Evolutionary conservation across 768 basidiomycete genomes (phyloP).

Genomic region (Auricularia heimuer): DNA sequence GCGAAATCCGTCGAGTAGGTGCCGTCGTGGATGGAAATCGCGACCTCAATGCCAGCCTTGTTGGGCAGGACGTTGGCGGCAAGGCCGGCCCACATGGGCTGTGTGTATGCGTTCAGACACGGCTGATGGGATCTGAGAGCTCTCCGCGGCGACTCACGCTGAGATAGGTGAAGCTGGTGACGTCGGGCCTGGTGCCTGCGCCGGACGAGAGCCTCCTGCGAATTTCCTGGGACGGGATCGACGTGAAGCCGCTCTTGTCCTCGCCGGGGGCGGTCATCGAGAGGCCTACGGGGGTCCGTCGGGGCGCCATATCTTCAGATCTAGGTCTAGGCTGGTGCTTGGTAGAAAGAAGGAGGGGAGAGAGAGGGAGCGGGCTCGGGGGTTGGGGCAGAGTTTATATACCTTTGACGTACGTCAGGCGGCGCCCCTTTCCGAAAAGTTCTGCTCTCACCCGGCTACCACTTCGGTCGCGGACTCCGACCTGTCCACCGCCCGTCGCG

Average conservation of each 20-base stretch:
- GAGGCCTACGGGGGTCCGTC: neutral
- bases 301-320: neutral
- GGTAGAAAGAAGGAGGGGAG: slow-evolving; percentile 25
- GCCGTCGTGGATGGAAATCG: slow-evolving; percentile 74
- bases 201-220: slow-evolving; percentile 61
- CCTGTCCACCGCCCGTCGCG: neutral
- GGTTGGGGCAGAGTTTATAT: neutral
- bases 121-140: neutral
- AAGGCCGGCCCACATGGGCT: slow-evolving; percentile 87
- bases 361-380: neutral
- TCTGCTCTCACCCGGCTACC: neutral
- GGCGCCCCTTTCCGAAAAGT: neutral
- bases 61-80: slow-evolving; percentile 53
- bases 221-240: slow-evolving; percentile 51
- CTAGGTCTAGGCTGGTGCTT: slow-evolving; percentile 39
- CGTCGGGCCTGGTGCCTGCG: slow-evolving; percentile 41
- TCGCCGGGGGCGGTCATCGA: slow-evolving; percentile 2
- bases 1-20: slow-evolving; percentile 77
- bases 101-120: slow-evolving; percentile 13
- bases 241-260: slow-evolving; percentile 29
- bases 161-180: slow-evolving; percentile 49
- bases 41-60: slow-evolving; percentile 55
- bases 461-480: neutral
- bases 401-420: neutral
- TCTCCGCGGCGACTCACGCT: slow-evolving; percentile 35